phyloP scores from a whole-genome alignment of 371 early-diverging fungal species.

The Mortierella sp. region DNA sequence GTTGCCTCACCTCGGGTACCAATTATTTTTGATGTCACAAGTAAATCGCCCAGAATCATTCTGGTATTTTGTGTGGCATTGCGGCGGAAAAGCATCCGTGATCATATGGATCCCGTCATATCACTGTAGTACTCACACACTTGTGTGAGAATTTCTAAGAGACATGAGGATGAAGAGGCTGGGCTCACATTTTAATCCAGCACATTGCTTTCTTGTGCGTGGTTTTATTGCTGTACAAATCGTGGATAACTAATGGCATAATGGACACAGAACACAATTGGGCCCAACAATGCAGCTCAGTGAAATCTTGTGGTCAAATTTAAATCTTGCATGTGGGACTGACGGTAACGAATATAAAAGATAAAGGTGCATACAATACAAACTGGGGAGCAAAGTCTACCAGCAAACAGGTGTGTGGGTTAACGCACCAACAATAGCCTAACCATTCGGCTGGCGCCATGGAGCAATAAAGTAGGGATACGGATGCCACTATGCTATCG shows the following conservation, averaged over 20 bases:
- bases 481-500: too few species aligned
- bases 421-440: background rate
- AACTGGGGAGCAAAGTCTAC: slow-evolving; percentile 1
- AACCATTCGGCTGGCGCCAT: background rate
- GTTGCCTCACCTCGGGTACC: too few species aligned
- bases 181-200: slow-evolving; percentile 2
- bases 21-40: background rate
- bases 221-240: too few species aligned
- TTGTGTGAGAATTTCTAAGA: background rate
- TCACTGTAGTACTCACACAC: background rate
- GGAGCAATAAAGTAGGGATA: background rate
- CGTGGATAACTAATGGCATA: background rate
- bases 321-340: slow-evolving; percentile 5
- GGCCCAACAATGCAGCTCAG: background rate
- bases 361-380: background rate
- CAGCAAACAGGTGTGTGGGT: background rate
- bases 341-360: background rate
- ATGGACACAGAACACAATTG: background rate
- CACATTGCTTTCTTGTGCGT: background rate
- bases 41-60: too few species aligned
- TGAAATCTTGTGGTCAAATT: slow-evolving; percentile 4
- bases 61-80: background rate
- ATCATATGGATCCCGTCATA: background rate
- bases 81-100: background rate
- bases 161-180: background rate